phyloP scores from a whole-genome alignment of 1,284 basidiomycete genomes.

The Cutaneotrichosporon spelunceum region DNA sequence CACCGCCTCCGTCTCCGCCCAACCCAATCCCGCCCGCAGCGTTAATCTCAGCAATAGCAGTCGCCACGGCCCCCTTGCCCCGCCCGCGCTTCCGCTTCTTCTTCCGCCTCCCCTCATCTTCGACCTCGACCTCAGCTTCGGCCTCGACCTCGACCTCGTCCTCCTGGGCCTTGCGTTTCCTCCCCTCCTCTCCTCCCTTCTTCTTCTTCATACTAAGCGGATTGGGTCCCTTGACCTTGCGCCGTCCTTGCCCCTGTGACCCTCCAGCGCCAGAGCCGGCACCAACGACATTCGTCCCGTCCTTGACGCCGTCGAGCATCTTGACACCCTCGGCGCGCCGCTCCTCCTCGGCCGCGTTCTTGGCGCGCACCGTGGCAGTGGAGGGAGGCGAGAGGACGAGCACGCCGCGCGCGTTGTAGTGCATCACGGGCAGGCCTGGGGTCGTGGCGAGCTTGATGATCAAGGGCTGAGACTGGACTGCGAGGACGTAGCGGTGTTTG shows the following conservation, averaged over 20 bases:
- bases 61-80: slow-evolving; percentile 40
- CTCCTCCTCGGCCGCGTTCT: slow-evolving; percentile 58
- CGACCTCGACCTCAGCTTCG: slow-evolving; percentile 18
- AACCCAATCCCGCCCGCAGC: slow-evolving; percentile 21
- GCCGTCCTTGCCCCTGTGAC: slow-evolving; percentile 58
- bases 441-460: slow-evolving; percentile 64
- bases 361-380: slow-evolving; percentile 66
- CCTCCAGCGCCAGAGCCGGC: too few relatives aligned
- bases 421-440: slow-evolving; percentile 79
- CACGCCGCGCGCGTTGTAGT: slow-evolving; percentile 79
- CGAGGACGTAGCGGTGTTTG: slow-evolving; percentile 84
- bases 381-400: slow-evolving; percentile 85
- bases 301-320: slow-evolving; percentile 38
- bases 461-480: slow-evolving; percentile 69
- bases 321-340: slow-evolving; percentile 46
- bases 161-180: slow-evolving; percentile 19
- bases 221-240: slow-evolving; percentile 80
- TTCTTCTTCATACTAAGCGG: slow-evolving; percentile 91
- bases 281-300: slow-evolving; percentile 57
- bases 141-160: slow-evolving; percentile 18
- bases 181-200: slow-evolving; percentile 47
- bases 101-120: slow-evolving; percentile 27
- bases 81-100: slow-evolving; percentile 43
- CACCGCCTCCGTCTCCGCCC: slow-evolving; percentile 8
- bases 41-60: slow-evolving; percentile 39